Evolutionary conservation across 805 yeast genomes (phyloP), one percentile per base, ranked within the genome.

Genomic region (Suhomyces sp.): DNA sequence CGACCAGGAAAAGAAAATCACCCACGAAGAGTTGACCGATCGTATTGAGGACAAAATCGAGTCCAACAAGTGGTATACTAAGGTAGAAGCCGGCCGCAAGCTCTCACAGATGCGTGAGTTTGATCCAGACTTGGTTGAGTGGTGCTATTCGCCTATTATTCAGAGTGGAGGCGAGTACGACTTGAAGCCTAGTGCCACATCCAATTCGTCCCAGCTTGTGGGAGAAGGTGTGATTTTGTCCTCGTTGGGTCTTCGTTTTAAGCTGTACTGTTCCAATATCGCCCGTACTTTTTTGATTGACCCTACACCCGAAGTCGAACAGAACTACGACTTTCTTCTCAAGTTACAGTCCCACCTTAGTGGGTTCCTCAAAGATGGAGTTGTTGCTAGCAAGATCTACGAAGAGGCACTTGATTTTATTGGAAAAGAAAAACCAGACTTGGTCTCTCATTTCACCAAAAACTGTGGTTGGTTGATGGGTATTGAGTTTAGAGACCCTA

Each of bases 111-210:
- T 59, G 47, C 63, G 63, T 40, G 93, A 87, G 51, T 87, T 91
- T 56, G 96, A 90, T 62, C 75, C 86, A 5, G 84, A 82, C 56
- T 81, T 84, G 57, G 72, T 93, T 19, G 98, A 93, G 67, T 93
- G 97, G 97, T 88, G 96, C 59, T 90, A 89, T 69, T 84, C 91
- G 51, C 97, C 98, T 27, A 88, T 91, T 49, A 80, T 91, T 50
- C 96, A 90, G 72, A 87, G 96, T 60, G 96, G 96, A 51, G 90
- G 90, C 35, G 83, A 84, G 51, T 92, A 85, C 64, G 96, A 91
- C 68, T 76, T 92, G 64, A 85, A 81, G 62, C 92, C 96, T 44
- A 85, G 93, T 53, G 96, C 96, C 1, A 82, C 85, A 53, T 86
- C 96, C 1, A 82, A 83, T 49, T 80, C 83, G 54, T 81, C 82